Base-by-base conservation (phyloP, 441 rosid species). In the Gossypium schwendimanii region DNA sequence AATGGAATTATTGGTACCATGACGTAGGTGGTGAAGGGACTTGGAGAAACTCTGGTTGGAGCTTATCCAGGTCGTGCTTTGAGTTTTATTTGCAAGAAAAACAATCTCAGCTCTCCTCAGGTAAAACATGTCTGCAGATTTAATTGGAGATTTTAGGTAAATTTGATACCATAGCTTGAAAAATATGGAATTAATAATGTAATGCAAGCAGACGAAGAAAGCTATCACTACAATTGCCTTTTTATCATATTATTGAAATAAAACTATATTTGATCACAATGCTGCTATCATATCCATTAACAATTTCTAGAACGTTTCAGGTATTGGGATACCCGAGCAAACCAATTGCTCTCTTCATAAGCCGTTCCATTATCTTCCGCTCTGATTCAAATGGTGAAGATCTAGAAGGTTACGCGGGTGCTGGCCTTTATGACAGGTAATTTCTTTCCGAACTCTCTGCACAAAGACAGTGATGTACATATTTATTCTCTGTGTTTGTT, bases 351-450 rank as follows among this genome's bases (percentile, higher is more conserved):
- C 93, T 95, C 73, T 91, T 92, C 76, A 88, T 95, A 69, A 91
- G 90, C 77, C 90, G 84, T 36, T 92, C 99, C 18, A 86, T 95
- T 72, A 92, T 95, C 78, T 91, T 92, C 78, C 86, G 98, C 58
- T 95, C 99, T 4, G 99, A 95, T 79, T 95, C 99, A 24, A 95
- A 95, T 18, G 99, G 99, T 68, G 99, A 95, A 85, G 99, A 95
- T 80, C 87, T 95, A 1, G 98, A 92, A 85, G 99, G 99, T 53
- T 95, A 95, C 81, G 99, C 99, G 24, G 99, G 99, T 77, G 99
- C 99, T 59, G 99, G 99, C 55, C 98, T 95, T 74, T 95, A 95
- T 50, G 99, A 95, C 77, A 94, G 98, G 98, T 92, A 88, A 86
- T 70, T 6, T 68, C 26, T 49, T 47, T 8, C 63, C 53, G 39